These are phyloP conservation scores for Macrophomina pseudophaseolina DNA, from an alignment of 2,329 filamentous ascomycete species.

Conservation along the genomic window DNA sequence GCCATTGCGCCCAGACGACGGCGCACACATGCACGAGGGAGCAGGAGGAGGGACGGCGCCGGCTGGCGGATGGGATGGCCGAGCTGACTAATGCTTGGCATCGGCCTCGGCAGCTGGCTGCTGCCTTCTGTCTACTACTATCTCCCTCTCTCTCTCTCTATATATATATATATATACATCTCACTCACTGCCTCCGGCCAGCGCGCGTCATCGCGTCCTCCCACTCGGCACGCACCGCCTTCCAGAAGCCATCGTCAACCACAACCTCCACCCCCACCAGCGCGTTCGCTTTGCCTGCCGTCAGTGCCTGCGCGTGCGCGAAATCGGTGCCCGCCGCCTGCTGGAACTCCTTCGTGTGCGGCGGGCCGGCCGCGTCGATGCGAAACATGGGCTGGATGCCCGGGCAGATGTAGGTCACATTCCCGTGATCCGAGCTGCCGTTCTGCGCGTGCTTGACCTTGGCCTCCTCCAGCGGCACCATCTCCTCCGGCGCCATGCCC, in stretches of 20 bases:
- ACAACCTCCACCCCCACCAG: conserved; percentile 27
- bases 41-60: neutral
- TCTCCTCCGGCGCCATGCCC: conserved; percentile 3
- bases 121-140: neutral
- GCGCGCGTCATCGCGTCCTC: conserved; percentile 18
- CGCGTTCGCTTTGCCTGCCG: conserved; percentile 28
- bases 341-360: conserved; percentile 31
- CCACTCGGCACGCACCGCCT: conserved; percentile 27
- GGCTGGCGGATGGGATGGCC: neutral
- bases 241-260: conserved; percentile 27
- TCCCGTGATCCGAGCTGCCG: conserved; percentile 32
- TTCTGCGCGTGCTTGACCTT: conserved; percentile 1
- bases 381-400: conserved; percentile 31
- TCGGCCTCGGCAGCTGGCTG: neutral
- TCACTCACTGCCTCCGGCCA: neutral
- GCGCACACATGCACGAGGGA: neutral
- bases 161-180: too few relatives aligned
- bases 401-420: conserved; percentile 31
- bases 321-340: conserved; percentile 28
- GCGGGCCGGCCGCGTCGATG: conserved; percentile 29
- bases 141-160: too few relatives aligned
- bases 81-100: neutral
- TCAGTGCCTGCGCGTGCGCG: conserved; percentile 31
- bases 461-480: conserved; percentile 22
- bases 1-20: neutral